These are phyloP conservation scores for Boeremia exigua DNA, from an alignment of 2,329 filamentous ascomycete species.

Conservation along the genomic window DNA sequence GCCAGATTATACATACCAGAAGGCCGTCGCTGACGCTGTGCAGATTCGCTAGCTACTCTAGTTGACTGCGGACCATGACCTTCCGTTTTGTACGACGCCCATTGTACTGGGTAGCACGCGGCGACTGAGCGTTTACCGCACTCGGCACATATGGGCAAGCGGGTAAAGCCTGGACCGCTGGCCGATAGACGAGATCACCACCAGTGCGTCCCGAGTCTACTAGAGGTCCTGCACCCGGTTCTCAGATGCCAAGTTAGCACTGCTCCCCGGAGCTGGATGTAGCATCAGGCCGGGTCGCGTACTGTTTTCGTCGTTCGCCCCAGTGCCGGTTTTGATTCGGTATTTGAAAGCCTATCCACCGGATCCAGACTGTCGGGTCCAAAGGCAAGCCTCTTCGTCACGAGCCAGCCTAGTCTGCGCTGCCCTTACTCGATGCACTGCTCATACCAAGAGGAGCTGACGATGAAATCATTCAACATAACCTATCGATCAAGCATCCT, in stretches of 20 bases:
- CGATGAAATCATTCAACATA: background rate
- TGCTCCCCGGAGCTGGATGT: background rate
- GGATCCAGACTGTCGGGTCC: constrained; percentile 12
- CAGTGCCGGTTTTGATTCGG: background rate
- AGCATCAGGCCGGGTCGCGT: too few relatives aligned
- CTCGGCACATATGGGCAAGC: constrained; percentile 3
- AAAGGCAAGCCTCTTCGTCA: constrained; percentile 13
- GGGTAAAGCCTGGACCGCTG: background rate
- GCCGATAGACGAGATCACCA: background rate
- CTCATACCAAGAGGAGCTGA: background rate
- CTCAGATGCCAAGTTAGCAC: background rate
- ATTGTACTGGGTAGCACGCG: background rate
- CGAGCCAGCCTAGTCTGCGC: background rate
- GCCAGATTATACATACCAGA: background rate
- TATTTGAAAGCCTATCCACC: background rate
- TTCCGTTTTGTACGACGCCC: background rate
- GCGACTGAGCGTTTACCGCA: background rate
- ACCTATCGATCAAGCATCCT: background rate
- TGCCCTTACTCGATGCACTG: background rate
- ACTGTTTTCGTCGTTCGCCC: too few relatives aligned
- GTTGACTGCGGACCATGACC: background rate
- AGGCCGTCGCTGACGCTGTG: background rate
- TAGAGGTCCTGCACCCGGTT: background rate
- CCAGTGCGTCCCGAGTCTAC: background rate
- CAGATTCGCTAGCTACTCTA: background rate